A percentile compares a stretch with the other conserved stretches of the same genome.
Evolutionary conservation across 208 protist species (phyloP).

Genomic region (Crithidia acanthocephali): DNA sequence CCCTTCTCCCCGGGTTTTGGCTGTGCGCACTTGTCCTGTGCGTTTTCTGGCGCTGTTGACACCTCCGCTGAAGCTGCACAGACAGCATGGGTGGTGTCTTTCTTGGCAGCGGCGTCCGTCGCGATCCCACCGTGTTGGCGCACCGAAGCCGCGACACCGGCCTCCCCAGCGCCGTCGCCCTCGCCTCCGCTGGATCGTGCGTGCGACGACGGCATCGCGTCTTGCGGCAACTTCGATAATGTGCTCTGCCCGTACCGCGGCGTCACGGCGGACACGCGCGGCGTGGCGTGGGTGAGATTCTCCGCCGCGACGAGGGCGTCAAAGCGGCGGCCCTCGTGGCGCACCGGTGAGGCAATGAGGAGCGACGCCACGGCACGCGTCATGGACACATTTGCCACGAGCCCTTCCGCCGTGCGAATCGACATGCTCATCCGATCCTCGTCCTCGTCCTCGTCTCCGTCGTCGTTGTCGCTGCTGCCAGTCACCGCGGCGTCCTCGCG

Average conservation of each 20-base stretch:
- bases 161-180: not conserved
- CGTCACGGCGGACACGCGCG: not conserved
- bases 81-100: too few relatives aligned
- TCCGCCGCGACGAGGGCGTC: slow-evolving; percentile 19
- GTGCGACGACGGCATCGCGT: not conserved
- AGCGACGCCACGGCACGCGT: slow-evolving; percentile 12
- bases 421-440: not conserved
- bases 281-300: slow-evolving; percentile 2
- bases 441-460: slow-evolving; percentile 24
- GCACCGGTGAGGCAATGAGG: slow-evolving; percentile 5
- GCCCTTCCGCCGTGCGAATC: slow-evolving; percentile 3
- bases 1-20: too few relatives aligned
- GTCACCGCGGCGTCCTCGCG: not conserved
- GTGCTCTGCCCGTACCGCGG: slow-evolving; percentile 8
- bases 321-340: slow-evolving; percentile 20
- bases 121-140: too few relatives aligned
- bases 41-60: too few relatives aligned
- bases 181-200: not conserved
- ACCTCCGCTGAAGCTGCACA: too few relatives aligned
- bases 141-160: not conserved
- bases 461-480: not conserved
- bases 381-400: slow-evolving; percentile 15
- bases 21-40: too few relatives aligned
- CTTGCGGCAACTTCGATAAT: not conserved
- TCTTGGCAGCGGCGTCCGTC: too few relatives aligned